Evolutionary conservation across 345 rosid genomes (phyloP).

Genomic region (Salix brachista): DNA sequence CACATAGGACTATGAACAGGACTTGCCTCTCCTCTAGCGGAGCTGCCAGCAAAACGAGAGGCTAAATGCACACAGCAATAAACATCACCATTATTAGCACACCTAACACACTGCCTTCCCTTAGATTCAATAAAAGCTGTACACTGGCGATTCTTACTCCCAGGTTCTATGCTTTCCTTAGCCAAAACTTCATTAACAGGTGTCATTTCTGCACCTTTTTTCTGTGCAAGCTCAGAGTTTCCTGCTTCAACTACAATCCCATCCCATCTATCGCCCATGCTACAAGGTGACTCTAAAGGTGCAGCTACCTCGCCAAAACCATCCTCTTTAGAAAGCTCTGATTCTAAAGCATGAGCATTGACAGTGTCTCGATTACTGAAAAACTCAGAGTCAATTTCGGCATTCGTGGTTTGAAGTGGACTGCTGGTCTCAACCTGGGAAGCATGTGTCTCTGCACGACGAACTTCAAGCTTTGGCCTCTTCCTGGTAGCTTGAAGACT

Average conservation of each 20-base stretch:
- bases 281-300: constrained; percentile 34
- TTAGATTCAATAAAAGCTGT: constrained; percentile 86
- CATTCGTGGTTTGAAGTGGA: constrained; percentile 37
- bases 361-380: constrained; percentile 44
- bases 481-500: constrained; percentile 59
- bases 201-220: constrained; percentile 31
- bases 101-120: constrained; percentile 96
- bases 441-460: constrained; percentile 76
- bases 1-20: constrained; percentile 65
- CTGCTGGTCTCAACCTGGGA: constrained; percentile 47
- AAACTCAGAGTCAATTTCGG: constrained; percentile 54
- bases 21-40: constrained; percentile 51
- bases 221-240: constrained; percentile 29
- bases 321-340: constrained; percentile 30
- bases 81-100: constrained; percentile 96
- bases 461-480: constrained; percentile 90
- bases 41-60: constrained; percentile 73
- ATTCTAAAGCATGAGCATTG: constrained; percentile 28
- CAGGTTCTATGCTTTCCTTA: constrained; percentile 47
- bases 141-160: constrained; percentile 77
- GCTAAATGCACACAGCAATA: constrained; percentile 98
- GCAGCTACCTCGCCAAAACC: constrained; percentile 29
- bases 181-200: constrained; percentile 31
- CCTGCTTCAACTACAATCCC: constrained; percentile 60
- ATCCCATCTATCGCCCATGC: constrained; percentile 65